phyloP scores from a whole-genome alignment of 495 filamentous ascomycete genomes.

The Pseudomonodictys pantanalensis region DNA sequence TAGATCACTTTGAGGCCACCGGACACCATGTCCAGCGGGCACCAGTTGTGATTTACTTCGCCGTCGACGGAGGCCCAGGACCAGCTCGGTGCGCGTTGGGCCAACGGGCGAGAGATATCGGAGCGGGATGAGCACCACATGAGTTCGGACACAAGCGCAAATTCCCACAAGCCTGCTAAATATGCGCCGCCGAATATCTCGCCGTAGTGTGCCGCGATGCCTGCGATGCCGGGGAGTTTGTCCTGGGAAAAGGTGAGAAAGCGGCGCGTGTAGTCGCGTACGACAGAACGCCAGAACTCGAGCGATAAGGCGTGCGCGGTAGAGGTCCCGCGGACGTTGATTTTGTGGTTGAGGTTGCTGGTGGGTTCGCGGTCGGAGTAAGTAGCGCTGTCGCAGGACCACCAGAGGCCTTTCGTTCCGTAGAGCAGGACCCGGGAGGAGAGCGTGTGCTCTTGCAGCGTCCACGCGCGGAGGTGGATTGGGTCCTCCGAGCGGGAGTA shows the following conservation, averaged over 20 bases:
- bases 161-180: conserved; percentile 38
- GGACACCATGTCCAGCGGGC: neutral
- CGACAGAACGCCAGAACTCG: conserved; percentile 8
- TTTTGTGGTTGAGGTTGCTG: neutral
- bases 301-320: neutral
- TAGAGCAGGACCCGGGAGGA: conserved; percentile 31
- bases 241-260: conserved; percentile 31
- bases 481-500: conserved; percentile 23
- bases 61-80: conserved; percentile 20
- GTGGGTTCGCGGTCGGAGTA: neutral
- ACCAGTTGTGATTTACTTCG: neutral
- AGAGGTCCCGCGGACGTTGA: neutral
- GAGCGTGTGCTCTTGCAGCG: conserved; percentile 35
- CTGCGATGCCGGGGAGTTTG: conserved; percentile 38
- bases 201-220: conserved; percentile 31
- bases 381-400: conserved; percentile 1
- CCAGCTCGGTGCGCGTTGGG: conserved; percentile 20
- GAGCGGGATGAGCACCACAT: conserved; percentile 10
- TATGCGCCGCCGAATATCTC: conserved; percentile 23
- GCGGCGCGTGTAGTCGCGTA: conserved; percentile 14
- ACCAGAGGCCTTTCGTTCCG: conserved; percentile 5
- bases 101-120: conserved; percentile 6
- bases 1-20: neutral
- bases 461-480: conserved; percentile 30
- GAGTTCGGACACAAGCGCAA: conserved; percentile 16